Conservation (phyloP, 306 rosid species). For the Cucumis sativus region Cucumber_9930_V3 NC_026655.2:26817501-26818000, state of each 20-base stretch:
- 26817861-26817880: neutral
- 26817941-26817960: neutral
- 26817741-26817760: too few species aligned
- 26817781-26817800: too few species aligned
- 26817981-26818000: too few species aligned
- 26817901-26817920: neutral
- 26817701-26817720: too few species aligned
- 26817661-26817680: neutral
- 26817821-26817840: too few species aligned
- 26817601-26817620: neutral
- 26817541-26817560: neutral
- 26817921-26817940: neutral
- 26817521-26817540: neutral
- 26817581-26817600: neutral
- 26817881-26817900: neutral
- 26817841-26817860: too few species aligned
- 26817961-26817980: too few species aligned
- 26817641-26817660: neutral
- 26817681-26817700: too few species aligned
- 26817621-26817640: neutral
- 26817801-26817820: too few species aligned
- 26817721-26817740: too few species aligned
- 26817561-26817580: neutral
- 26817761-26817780: too few species aligned
- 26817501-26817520: slow-evolving; percentile 93